These are phyloP conservation scores for Pilaira anomala DNA, from an alignment of 192 early-diverging fungal species.

Conservation along the genomic window DNA sequence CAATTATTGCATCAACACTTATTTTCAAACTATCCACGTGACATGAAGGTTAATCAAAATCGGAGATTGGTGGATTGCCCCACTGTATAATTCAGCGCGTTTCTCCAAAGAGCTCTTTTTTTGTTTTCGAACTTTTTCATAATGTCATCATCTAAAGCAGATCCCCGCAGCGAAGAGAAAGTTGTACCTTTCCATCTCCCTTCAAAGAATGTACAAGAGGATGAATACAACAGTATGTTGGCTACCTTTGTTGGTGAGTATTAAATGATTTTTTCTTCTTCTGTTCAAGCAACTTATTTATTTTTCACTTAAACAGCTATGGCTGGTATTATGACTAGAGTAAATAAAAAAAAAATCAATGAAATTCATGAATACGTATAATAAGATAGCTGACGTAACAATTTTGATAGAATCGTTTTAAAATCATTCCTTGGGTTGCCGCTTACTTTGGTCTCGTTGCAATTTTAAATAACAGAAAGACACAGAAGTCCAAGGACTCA, in stretches of 20 bases:
- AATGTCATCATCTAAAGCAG: constrained; percentile 31
- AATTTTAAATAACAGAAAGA: constrained; percentile 30
- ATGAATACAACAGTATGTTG: constrained; percentile 23
- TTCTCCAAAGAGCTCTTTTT: neutral
- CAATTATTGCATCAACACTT: too few relatives aligned
- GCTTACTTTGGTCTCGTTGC: constrained; percentile 34
- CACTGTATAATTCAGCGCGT: too few relatives aligned
- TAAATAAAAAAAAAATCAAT: constrained; percentile 24
- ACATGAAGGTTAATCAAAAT: too few relatives aligned
- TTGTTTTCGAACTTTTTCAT: neutral
- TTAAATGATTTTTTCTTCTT: neutral
- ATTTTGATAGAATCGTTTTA: constrained; percentile 30
- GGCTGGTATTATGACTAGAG: constrained; percentile 34
- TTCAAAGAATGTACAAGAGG: constrained; percentile 22
- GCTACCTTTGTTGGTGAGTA: constrained; percentile 34
- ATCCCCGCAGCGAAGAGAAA: constrained; percentile 32
- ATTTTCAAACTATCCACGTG: too few relatives aligned
- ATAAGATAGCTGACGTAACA: neutral
- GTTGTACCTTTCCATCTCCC: constrained; percentile 34
- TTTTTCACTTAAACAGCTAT: constrained; percentile 20
- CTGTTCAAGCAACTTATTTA: neutral
- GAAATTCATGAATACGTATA: too few relatives aligned
- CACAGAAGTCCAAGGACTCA: constrained; percentile 19
- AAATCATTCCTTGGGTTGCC: constrained; percentile 33
- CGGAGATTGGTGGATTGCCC: too few relatives aligned